Percentiles rank a stretch among this genome's conserved stretches.
These are phyloP conservation scores for Calonectria naviculata DNA, from an alignment of 2,329 filamentous ascomycete genomes.

Conservation along the genomic window DNA sequence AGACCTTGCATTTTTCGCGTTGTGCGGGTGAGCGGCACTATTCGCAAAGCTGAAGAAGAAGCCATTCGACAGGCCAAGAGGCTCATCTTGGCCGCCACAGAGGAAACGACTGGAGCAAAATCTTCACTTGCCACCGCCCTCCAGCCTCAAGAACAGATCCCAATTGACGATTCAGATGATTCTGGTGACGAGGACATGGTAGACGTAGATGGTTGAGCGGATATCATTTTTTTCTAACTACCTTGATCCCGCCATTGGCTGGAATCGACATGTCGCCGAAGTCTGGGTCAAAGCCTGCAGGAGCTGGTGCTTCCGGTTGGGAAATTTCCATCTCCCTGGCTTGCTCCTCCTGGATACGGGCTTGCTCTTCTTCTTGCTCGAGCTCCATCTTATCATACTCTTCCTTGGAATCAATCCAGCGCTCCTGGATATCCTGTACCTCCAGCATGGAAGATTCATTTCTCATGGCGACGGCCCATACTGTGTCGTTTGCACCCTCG, in stretches of 20 bases:
- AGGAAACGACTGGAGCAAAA: constrained; percentile 41
- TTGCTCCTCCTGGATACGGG: constrained; percentile 56
- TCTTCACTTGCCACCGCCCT: constrained; percentile 32
- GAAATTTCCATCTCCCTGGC: constrained; percentile 48
- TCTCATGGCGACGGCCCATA: constrained; percentile 98
- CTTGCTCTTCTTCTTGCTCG: constrained; percentile 80
- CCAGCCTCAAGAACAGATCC: constrained; percentile 47
- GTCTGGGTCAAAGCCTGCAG: constrained; percentile 53
- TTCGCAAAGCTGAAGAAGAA: constrained; percentile 91
- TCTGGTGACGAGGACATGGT: constrained; percentile 58
- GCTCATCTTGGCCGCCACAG: constrained; percentile 75
- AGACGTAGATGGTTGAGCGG: constrained; percentile 56
- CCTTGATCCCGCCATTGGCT: constrained; percentile 75
- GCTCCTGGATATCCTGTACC: constrained; percentile 90
- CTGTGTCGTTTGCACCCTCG: constrained; percentile 91
- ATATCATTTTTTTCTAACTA: constrained; percentile 73
- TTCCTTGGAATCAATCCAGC: constrained; percentile 93
- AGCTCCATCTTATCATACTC: constrained; percentile 86
- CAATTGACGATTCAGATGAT: constrained; percentile 56
- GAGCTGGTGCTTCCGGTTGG: constrained; percentile 34
- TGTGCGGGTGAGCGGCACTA: constrained; percentile 89
- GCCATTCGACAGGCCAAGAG: constrained; percentile 81
- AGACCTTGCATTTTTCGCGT: constrained; percentile 84
- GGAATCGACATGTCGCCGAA: constrained; percentile 65
- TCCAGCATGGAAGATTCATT: constrained; percentile 80